Evolutionary conservation across 768 basidiomycete species (phyloP), one percentile per base, ranked within the genome.

Genomic region (Boletus rufocinnamomeus): DNA sequence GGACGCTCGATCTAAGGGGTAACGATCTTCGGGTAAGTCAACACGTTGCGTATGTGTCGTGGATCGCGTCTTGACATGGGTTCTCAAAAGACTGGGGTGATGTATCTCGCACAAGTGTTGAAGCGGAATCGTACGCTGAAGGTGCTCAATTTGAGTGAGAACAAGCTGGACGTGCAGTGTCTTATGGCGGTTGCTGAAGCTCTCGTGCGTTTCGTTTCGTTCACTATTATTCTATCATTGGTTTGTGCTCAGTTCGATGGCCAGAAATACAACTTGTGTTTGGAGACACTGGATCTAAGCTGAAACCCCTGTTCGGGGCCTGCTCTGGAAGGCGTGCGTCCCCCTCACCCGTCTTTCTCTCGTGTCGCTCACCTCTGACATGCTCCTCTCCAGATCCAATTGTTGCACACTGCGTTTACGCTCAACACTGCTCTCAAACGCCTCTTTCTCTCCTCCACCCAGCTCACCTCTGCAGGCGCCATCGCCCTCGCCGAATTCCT

Each of bases 401-500:
- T 95, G 0, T 78, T 99, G 9, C 86, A 96, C 3, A 93, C 95
- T 0, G 89, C 95, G 0, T 95, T 98, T 74, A 95, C 94, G 0
- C 81, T 96, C 55, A 97, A 98, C 70, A 88, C 86, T 0, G 87
- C 92, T 0, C 83, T 99, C 35, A 98, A 96, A 67, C 87, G 97
- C 1, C 77, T 99, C 45, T 98, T 97, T 77, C 82, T 98, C 23
- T 89, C 93, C 8, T 85, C 87, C 3, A 97, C 95, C 0, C 77
- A 79, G 5, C 82, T 98, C 68, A 83, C 84, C 0, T 89, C 91
- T 1, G 78, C 87, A 0, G 95, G 94, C 2, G 95, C 96, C 1
- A 98, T 98, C 61, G 89, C 93, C 0, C 82, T 98, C 2, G 97
- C 96, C 3, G 96, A 98, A 72, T 98, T 97, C 77, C 83, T 98